Percentiles rank a stretch among this genome's conserved stretches.
These are phyloP conservation scores for Phalaenopsis hybrid DNA, from an alignment of 116 monocot genomes.

Conservation along the genomic window DNA sequence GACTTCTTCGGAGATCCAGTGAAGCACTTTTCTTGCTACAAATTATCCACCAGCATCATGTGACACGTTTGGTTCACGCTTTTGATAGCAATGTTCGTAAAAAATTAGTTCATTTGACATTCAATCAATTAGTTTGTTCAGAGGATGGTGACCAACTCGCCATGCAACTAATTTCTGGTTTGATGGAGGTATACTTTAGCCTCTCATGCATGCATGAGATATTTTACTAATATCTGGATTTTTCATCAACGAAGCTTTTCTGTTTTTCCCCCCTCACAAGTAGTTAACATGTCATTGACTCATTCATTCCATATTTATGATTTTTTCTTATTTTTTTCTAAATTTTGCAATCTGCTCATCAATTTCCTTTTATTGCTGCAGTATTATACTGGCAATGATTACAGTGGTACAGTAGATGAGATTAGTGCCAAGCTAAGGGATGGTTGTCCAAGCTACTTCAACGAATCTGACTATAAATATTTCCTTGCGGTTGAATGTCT, in stretches of 20 bases:
- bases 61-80: slow-evolving; percentile 69
- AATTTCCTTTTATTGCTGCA: slow-evolving; percentile 23
- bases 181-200: slow-evolving; percentile 77
- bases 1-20: slow-evolving; percentile 83
- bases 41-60: slow-evolving; percentile 74
- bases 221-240: slow-evolving; percentile 4
- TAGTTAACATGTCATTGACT: neutral
- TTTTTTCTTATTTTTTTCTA: neutral
- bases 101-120: slow-evolving; percentile 68
- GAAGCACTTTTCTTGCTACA: slow-evolving; percentile 97
- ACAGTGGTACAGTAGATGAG: slow-evolving; percentile 85
- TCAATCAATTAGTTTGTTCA: slow-evolving; percentile 90
- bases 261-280: neutral
- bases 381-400: slow-evolving; percentile 89
- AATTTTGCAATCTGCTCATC: neutral
- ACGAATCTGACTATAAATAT: slow-evolving; percentile 87
- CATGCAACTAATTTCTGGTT: slow-evolving; percentile 72
- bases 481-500: slow-evolving; percentile 90
- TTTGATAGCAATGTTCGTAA: slow-evolving; percentile 49
- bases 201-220: neutral
- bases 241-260: slow-evolving; percentile 1
- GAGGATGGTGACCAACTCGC: slow-evolving; percentile 89
- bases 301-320: neutral
- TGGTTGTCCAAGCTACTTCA: slow-evolving; percentile 92
- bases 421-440: slow-evolving; percentile 86